These are phyloP conservation scores for Clonostachys rhizophaga DNA, from an alignment of 2,329 filamentous ascomycete genomes.

Conservation along the genomic window DNA sequence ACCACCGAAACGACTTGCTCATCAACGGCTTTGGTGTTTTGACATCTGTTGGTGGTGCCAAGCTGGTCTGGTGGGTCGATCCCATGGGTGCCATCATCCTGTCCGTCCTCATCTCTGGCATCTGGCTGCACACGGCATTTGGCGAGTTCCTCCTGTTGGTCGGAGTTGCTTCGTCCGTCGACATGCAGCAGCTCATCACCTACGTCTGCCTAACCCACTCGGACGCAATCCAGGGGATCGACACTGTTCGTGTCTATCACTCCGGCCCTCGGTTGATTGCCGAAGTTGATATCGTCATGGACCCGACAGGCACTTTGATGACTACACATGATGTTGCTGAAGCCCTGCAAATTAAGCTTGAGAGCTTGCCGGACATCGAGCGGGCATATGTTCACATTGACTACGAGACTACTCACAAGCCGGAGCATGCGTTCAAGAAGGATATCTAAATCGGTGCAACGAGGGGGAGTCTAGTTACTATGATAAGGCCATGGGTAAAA, in stretches of 20 bases:
- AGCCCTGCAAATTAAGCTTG: constrained; percentile 88
- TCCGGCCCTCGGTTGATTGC: constrained; percentile 84
- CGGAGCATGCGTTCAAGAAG: constrained; percentile 69
- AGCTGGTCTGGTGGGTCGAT: constrained; percentile 92
- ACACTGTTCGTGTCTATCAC: constrained; percentile 93
- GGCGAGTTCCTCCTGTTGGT: constrained; percentile 88
- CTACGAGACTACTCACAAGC: constrained; percentile 93
- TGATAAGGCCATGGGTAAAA: no score
- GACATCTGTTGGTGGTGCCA: constrained; percentile 85
- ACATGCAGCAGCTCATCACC: constrained; percentile 89
- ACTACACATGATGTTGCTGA: constrained; percentile 92
- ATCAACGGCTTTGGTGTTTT: constrained; percentile 93
- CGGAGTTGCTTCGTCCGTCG: constrained; percentile 79
- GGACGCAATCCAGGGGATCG: constrained; percentile 74
- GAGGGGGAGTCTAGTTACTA: no score
- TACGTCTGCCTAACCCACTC: constrained; percentile 90
- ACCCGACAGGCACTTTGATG: constrained; percentile 64
- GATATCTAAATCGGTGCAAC: constrained; percentile 34
- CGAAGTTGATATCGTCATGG: constrained; percentile 96
- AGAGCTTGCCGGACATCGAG: constrained; percentile 88
- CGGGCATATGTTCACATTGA: constrained; percentile 95
- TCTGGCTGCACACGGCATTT: constrained; percentile 86
- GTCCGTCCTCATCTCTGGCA: constrained; percentile 68
- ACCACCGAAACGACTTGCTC: constrained; percentile 94
- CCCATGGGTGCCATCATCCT: constrained; percentile 85